phyloP scores from a whole-genome alignment of 805 yeast species.

The Candida ficus region DNA sequence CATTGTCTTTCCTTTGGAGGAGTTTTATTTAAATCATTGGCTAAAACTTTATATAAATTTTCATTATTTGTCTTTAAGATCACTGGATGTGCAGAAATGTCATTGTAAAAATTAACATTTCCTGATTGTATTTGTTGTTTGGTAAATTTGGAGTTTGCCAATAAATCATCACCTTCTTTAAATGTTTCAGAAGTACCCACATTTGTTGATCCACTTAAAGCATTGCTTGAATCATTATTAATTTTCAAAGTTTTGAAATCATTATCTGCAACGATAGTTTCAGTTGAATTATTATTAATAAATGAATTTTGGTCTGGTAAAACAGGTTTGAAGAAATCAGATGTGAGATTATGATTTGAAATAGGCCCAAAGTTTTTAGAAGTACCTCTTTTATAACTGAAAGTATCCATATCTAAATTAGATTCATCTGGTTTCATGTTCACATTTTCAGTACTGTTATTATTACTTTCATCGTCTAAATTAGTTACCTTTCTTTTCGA shows the following conservation, averaged over 20 bases:
- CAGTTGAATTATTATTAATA: neutral
- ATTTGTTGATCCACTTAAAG: slow-evolving; percentile 1
- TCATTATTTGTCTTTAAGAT: slow-evolving; percentile 1
- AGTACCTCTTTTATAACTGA: no score
- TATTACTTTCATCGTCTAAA: neutral
- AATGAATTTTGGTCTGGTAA: neutral
- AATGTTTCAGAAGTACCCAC: neutral
- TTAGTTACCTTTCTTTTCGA: neutral
- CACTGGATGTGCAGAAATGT: slow-evolving; percentile 2
- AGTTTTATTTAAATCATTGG: no score
- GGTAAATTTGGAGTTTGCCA: no score
- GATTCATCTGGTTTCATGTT: no score
- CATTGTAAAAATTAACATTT: slow-evolving; percentile 3
- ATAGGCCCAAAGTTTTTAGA: no score
- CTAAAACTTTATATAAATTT: neutral
- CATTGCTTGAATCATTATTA: neutral
- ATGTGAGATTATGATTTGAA: neutral
- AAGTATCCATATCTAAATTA: no score
- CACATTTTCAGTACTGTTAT: slow-evolving; percentile 7
- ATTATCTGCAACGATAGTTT: neutral
- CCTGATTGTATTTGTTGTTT: slow-evolving; percentile 1
- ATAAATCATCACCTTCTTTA: neutral
- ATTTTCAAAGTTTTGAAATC: neutral
- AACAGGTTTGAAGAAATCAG: neutral
- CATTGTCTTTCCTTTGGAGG: neutral